Conservation (phyloP, 1,139 yeast genomes). For the Kodamaea ohmeri region DNA sequence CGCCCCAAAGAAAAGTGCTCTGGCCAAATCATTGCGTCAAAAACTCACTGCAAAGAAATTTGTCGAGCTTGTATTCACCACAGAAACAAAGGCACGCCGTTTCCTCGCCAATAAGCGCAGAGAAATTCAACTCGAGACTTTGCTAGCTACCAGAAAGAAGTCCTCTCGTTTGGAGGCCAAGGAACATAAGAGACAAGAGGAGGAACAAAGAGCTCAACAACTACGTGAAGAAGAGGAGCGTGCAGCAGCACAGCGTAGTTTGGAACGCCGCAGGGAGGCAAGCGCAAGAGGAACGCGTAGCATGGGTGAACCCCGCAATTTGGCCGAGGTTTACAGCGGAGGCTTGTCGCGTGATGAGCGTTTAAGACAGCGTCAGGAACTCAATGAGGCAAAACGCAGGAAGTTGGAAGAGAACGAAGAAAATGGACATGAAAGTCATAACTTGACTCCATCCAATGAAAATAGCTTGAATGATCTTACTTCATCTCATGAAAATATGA, state of each 20-base stretch:
- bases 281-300: constrained; percentile 17
- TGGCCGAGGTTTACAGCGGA: constrained; percentile 9
- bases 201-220: constrained; percentile 28
- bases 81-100: constrained; percentile 36
- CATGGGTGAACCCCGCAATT: constrained; percentile 8
- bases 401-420: neutral
- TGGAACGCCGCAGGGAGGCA: constrained; percentile 34
- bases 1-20: constrained; percentile 19
- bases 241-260: constrained; percentile 36
- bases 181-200: constrained; percentile 44
- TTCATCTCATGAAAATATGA: too few relatives aligned
- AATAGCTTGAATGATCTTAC: too few relatives aligned
- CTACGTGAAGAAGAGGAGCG: constrained; percentile 32
- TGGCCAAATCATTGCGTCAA: constrained; percentile 21
- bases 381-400: neutral
- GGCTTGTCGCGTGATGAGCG: constrained; percentile 44
- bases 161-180: constrained; percentile 39
- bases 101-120: constrained; percentile 41
- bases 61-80: constrained; percentile 25
- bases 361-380: constrained; percentile 15
- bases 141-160: constrained; percentile 41
- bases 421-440: neutral
- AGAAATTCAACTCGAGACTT: constrained; percentile 46
- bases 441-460: too few relatives aligned
- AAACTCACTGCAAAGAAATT: constrained; percentile 20